Base-by-base conservation (phyloP, 192 early-diverging fungal species). In the Chytriomyces sp. region DNA sequence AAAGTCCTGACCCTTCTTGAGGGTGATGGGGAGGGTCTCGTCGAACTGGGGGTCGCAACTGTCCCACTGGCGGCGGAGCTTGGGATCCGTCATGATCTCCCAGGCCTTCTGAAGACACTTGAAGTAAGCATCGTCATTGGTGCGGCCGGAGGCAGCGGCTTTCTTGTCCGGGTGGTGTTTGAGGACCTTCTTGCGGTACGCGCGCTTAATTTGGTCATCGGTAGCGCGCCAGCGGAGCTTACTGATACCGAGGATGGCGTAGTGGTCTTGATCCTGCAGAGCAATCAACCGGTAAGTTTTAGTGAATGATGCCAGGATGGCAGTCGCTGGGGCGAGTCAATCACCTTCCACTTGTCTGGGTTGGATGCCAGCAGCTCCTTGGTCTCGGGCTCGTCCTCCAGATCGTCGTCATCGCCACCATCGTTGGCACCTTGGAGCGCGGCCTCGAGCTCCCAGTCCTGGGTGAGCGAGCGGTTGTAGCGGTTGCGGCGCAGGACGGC, bases 151-250 rank as follows among this genome's bases (percentile, higher is more conserved):
- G 22, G 83, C 77, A 14, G 91, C 92, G 22, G 92, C 93, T 86
- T 96, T 96, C 91, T 99, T 99, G 84, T 99, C 98, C 39, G 98
- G 98, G 77, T 99, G 98, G 86, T 98, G 95, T 54, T 92, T 91
- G 59, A 99, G 89, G 38, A 98, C 98, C 89, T 96, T 98, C 62
- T 87, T 83, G 75, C 94, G 90, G 81, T 95, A 89, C 28, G 94
- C 91, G 64, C 86, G 86, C 86, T 95, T 93, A 78, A 99, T 93
- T 73, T 99, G 92, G 39, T 96, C 96, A 52, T 95, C 90, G 14
- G 88, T 94, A 57, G 96, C 98, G 49, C 81, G 84, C 81, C 89
- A 96, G 53, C 98, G 87, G 73, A 93, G 85, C 76, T 89, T 90
- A 25, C 93, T 91, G 69, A 99, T 84, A 36, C 98, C 98, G 28